Base-by-base conservation (phyloP, 345 rosid genomes). In the Salix exigua region DNA sequence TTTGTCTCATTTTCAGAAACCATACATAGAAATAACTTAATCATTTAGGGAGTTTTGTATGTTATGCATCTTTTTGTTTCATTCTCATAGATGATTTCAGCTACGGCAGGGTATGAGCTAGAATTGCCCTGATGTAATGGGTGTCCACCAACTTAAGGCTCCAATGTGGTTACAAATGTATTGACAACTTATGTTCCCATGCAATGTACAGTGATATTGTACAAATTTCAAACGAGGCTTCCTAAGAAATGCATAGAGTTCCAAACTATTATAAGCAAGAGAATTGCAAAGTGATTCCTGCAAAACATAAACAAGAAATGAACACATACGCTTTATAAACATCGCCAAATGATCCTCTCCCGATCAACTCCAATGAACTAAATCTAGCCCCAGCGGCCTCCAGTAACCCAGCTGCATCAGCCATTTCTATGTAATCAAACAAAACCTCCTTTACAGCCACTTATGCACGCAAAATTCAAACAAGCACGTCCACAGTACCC, bases 291-390 rank as follows among this genome's bases (percentile, higher is more conserved):
- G 13, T 58, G 25, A 25, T n/a, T 58, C n/a, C 37, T 28, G n/a
- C 68, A 28, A 30, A 17, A 40, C 44, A 40, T 31, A 73, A 53
- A 70, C 44, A 53, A 81, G 72, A 61, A 6, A 30, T 31, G 12
- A 71, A 75, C 12, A 89, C 93, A 85, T 86, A 96, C 99, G 96
- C 99, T 90, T 93, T 96, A 85, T 93, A 96, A 73, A 96, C 99
- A 64, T 96, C 99, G 1, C 99, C 99, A 53, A 96, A 96, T 2
- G 99, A 96, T 72, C 99, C 99, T 89, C 94, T 88, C 13, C 99
- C 99, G 6, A 96, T 96, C 81, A 93, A 87, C 89, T 96, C 96
- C 73, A 86, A 81, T 50, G 92, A 90, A 81, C 86, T 89, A 85
- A 96, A 96, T 84, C 97, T 89, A 71, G 86, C 69, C 75, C 93